Percentiles rank a stretch among this genome's conserved stretches.
These are phyloP conservation scores for Fusarium sarcochroum DNA, from an alignment of 2,329 filamentous ascomycete species.

Conservation along the genomic window DNA sequence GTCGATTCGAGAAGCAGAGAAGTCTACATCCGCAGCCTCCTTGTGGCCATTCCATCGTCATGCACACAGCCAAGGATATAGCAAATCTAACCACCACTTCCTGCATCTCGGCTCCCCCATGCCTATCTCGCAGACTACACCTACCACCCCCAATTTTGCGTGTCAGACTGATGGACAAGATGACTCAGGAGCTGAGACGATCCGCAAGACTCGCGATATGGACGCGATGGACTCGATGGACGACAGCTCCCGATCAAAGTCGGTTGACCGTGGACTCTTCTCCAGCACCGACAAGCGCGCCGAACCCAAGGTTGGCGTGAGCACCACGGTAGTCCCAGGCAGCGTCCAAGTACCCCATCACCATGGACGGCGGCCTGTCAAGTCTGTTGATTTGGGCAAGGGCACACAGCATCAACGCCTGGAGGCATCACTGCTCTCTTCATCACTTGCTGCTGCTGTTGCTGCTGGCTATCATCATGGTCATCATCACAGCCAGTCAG, in stretches of 20 bases:
- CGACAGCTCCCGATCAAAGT: slow-evolving; percentile 69
- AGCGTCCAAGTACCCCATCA: slow-evolving; percentile 63
- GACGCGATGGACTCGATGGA: slow-evolving; percentile 56
- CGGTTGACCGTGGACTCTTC: slow-evolving; percentile 74
- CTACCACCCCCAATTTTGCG: slow-evolving; percentile 56
- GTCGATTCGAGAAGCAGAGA: slow-evolving; percentile 41
- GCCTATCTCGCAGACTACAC: slow-evolving; percentile 49
- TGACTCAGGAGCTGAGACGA: slow-evolving; percentile 53
- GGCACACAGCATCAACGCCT: slow-evolving; percentile 49
- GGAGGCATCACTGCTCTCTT: slow-evolving; percentile 57
- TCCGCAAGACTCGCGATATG: slow-evolving; percentile 59
- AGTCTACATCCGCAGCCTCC: slow-evolving; percentile 45
- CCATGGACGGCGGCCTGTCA: slow-evolving; percentile 62
- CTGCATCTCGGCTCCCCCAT: slow-evolving; percentile 55
- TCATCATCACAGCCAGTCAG: slow-evolving; percentile 62
- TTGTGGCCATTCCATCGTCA: slow-evolving; percentile 57
- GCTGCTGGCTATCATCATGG: slow-evolving; percentile 57
- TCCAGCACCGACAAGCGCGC: slow-evolving; percentile 74
- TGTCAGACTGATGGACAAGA: slow-evolving; percentile 57
- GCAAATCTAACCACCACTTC: slow-evolving; percentile 55
- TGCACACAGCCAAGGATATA: slow-evolving; percentile 57
- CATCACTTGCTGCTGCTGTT: slow-evolving; percentile 53
- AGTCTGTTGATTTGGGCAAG: slow-evolving; percentile 59
- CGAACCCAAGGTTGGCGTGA: slow-evolving; percentile 74
- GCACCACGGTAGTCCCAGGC: slow-evolving; percentile 73